phyloP scores from a whole-genome alignment of 768 basidiomycete genomes.

The Agaricus blazei region DNA sequence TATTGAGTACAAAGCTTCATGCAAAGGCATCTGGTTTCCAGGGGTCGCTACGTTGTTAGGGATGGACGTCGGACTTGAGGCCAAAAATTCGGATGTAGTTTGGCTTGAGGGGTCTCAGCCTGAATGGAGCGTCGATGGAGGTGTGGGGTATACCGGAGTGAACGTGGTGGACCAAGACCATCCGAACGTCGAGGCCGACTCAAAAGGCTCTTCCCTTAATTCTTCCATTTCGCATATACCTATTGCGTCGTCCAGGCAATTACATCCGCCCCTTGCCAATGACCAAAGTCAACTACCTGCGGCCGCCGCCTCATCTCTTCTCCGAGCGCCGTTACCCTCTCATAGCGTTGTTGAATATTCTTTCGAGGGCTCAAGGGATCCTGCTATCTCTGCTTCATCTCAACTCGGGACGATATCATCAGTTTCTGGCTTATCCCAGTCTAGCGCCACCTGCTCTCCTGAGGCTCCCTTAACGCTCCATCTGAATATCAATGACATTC shows the following conservation, averaged over 20 bases:
- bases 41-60: slow-evolving; percentile 80
- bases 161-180: slow-evolving; percentile 43
- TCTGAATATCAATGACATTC: slow-evolving; percentile 75
- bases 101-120: slow-evolving; percentile 52
- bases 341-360: slow-evolving; percentile 67
- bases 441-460: slow-evolving; percentile 35
- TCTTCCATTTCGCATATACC: slow-evolving; percentile 25
- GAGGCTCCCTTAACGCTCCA: slow-evolving; percentile 66
- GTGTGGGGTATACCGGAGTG: slow-evolving; percentile 67
- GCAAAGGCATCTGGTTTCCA: slow-evolving; percentile 76
- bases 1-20: slow-evolving; percentile 67
- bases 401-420: slow-evolving; percentile 37
- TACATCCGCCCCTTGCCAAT: slow-evolving; percentile 11
- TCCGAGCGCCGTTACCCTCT: slow-evolving; percentile 69
- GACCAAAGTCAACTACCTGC: slow-evolving; percentile 32
- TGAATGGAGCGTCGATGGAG: slow-evolving; percentile 62
- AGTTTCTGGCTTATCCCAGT: slow-evolving; percentile 45
- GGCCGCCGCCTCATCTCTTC: slow-evolving; percentile 51
- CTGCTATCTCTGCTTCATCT: slow-evolving; percentile 29
- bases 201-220: slow-evolving; percentile 48
- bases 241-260: slow-evolving; percentile 16
- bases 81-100: slow-evolving; percentile 60
- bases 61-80: slow-evolving; percentile 67
- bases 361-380: slow-evolving; percentile 52
- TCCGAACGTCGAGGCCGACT: slow-evolving; percentile 19